A percentile compares a stretch with the other conserved stretches of the same genome.
These are phyloP conservation scores for Anaeromyces robustus DNA, from an alignment of 192 early-diverging fungal genomes.

Conservation along the genomic window DNA sequence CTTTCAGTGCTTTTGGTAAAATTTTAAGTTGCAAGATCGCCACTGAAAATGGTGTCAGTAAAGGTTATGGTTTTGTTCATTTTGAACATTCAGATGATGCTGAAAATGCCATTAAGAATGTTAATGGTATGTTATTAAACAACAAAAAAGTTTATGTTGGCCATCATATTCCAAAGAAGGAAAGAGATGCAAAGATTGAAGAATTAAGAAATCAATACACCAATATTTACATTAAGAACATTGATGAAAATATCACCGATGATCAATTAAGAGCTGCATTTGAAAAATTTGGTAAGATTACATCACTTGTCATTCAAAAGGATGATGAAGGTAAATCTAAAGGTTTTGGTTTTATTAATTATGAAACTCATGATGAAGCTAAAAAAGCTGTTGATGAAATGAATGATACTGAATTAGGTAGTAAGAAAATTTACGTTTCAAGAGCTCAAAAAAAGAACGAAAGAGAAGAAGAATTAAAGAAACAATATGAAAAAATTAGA, in stretches of 20 bases:
- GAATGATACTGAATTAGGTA: conserved; percentile 80
- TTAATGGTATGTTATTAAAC: conserved; percentile 98
- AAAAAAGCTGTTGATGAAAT: conserved; percentile 74
- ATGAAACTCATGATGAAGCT: conserved; percentile 76
- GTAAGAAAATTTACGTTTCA: conserved; percentile 83
- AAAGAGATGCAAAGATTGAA: conserved; percentile 79
- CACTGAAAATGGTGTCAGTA: conserved; percentile 58
- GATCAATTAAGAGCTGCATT: conserved; percentile 70
- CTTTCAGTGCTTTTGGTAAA: conserved; percentile 91
- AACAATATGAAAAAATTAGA: conserved; percentile 87
- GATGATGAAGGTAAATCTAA: conserved; percentile 75
- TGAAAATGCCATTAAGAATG: conserved; percentile 86
- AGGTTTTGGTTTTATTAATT: conserved; percentile 98
- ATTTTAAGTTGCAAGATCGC: conserved; percentile 98
- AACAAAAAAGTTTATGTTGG: conserved; percentile 96
- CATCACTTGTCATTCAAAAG: conserved; percentile 57
- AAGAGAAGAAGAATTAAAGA: conserved; percentile 89
- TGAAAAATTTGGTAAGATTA: conserved; percentile 59
- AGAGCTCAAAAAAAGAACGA: conserved; percentile 98
- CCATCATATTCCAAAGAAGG: conserved; percentile 77
- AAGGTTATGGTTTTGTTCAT: conserved; percentile 97
- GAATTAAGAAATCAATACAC: conserved; percentile 84
- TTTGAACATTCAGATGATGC: conserved; percentile 90
- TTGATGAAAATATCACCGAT: conserved; percentile 62
- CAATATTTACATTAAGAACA: conserved; percentile 96